These are phyloP conservation scores for Tephrocybe sp. DNA, from an alignment of 768 basidiomycete species.

Conservation along the genomic window DNA sequence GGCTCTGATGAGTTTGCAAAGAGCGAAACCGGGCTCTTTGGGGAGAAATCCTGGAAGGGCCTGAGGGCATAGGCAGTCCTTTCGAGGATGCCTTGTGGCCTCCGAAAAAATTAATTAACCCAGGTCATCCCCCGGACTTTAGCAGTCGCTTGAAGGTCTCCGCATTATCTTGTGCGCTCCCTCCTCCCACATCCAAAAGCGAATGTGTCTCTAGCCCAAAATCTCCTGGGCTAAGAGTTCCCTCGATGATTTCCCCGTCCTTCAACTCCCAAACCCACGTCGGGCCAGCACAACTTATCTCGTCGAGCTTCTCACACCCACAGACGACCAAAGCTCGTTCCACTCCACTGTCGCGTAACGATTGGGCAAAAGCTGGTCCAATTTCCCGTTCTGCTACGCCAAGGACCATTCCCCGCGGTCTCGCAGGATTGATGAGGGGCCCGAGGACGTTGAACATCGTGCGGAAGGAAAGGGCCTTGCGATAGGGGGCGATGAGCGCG, in stretches of 20 bases:
- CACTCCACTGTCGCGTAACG: slow-evolving; percentile 71
- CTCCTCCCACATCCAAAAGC: slow-evolving; percentile 66
- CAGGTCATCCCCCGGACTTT: slow-evolving; percentile 38
- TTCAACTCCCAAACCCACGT: slow-evolving; percentile 83
- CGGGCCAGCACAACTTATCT: slow-evolving; percentile 91
- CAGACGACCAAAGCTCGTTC: slow-evolving; percentile 89
- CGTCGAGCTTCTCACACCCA: slow-evolving; percentile 87
- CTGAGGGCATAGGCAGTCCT: too few relatives aligned
- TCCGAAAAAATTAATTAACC: slow-evolving; percentile 12
- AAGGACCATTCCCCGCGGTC: slow-evolving; percentile 84
- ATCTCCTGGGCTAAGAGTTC: slow-evolving; percentile 59
- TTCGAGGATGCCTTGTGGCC: not conserved
- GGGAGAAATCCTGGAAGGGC: not conserved
- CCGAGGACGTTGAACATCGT: slow-evolving; percentile 97
- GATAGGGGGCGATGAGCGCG: slow-evolving; percentile 76
- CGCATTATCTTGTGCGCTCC: slow-evolving; percentile 79
- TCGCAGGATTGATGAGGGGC: slow-evolving; percentile 89
- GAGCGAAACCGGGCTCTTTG: not conserved
- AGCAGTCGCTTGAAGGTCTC: slow-evolving; percentile 66
- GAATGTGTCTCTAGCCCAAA: slow-evolving; percentile 80
- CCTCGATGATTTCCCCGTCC: slow-evolving; percentile 62
- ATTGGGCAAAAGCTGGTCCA: slow-evolving; percentile 77
- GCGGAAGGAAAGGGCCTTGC: slow-evolving; percentile 86
- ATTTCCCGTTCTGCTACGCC: slow-evolving; percentile 84
- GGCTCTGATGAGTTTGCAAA: too few relatives aligned